These are phyloP conservation scores for Ogataea methylovora DNA, from an alignment of 805 yeast species.

Conservation along the genomic window DNA sequence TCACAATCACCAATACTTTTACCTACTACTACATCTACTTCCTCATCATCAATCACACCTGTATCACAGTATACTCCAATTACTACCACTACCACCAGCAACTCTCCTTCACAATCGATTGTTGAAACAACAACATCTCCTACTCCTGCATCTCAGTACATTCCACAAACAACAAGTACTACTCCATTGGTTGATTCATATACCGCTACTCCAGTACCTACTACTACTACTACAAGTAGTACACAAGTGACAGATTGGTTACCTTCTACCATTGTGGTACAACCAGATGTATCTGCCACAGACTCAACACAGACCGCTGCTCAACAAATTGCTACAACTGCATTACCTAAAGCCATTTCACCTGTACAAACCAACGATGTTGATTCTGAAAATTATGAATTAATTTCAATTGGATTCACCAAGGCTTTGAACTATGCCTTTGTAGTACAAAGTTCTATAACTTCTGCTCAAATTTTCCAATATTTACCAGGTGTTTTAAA, in stretches of 20 bases:
- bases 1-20: not conserved
- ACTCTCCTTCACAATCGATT: slow-evolving; percentile 1
- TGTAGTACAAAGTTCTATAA: slow-evolving; percentile 61
- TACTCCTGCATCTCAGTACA: not conserved
- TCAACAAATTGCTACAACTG: slow-evolving; percentile 33
- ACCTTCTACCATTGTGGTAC: slow-evolving; percentile 35
- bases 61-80: slow-evolving; percentile 5
- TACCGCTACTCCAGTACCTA: slow-evolving; percentile 1
- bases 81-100: slow-evolving; percentile 1
- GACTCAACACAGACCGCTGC: slow-evolving; percentile 18
- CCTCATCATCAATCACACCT: slow-evolving; percentile 1
- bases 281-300: slow-evolving; percentile 21
- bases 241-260: too few species aligned
- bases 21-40: slow-evolving; percentile 1
- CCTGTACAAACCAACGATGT: slow-evolving; percentile 43
- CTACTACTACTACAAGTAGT: slow-evolving; percentile 10
- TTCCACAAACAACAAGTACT: not conserved
- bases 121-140: slow-evolving; percentile 1
- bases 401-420: slow-evolving; percentile 74
- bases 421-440: slow-evolving; percentile 76
- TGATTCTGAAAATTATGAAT: slow-evolving; percentile 40
- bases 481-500: slow-evolving; percentile 71
- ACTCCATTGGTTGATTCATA: slow-evolving; percentile 1
- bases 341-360: slow-evolving; percentile 71
- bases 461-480: slow-evolving; percentile 81